These are phyloP conservation scores for Phylloporus sp. DNA, from an alignment of 768 basidiomycete genomes.

Conservation along the genomic window DNA sequence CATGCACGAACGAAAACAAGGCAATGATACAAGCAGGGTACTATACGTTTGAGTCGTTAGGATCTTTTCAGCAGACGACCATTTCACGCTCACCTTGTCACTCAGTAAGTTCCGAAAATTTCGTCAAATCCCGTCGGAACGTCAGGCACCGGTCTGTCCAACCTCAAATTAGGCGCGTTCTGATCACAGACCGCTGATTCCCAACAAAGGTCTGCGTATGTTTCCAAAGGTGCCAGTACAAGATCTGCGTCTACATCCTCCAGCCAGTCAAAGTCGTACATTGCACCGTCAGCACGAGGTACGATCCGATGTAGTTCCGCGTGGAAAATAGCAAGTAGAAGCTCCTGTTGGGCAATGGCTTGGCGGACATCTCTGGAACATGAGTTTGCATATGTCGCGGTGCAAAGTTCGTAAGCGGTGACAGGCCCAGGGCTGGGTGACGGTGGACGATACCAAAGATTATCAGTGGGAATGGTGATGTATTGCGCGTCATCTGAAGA, in stretches of 20 bases:
- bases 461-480: constrained; percentile 37
- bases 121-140: constrained; percentile 30
- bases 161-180: background rate
- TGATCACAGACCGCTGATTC: constrained; percentile 25
- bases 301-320: constrained; percentile 26
- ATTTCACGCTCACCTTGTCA: constrained; percentile 4
- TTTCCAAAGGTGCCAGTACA: constrained; percentile 25
- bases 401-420: constrained; percentile 17
- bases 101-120: constrained; percentile 12
- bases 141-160: constrained; percentile 20
- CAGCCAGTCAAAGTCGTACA: constrained; percentile 26
- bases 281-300: constrained; percentile 6
- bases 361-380: constrained; percentile 33
- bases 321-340: constrained; percentile 32
- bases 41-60: background rate
- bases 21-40: background rate
- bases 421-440: constrained; percentile 26
- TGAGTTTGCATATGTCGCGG: constrained; percentile 19
- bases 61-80: background rate
- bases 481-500: constrained; percentile 34
- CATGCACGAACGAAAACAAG: constrained; percentile 11
- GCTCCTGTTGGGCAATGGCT: constrained; percentile 30
- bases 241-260: constrained; percentile 28
- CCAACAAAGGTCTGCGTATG: constrained; percentile 31
- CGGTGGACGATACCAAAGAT: constrained; percentile 36